Conservation (phyloP, 2,329 filamentous ascomycete species). For the Diplocarpon mali region DNA sequence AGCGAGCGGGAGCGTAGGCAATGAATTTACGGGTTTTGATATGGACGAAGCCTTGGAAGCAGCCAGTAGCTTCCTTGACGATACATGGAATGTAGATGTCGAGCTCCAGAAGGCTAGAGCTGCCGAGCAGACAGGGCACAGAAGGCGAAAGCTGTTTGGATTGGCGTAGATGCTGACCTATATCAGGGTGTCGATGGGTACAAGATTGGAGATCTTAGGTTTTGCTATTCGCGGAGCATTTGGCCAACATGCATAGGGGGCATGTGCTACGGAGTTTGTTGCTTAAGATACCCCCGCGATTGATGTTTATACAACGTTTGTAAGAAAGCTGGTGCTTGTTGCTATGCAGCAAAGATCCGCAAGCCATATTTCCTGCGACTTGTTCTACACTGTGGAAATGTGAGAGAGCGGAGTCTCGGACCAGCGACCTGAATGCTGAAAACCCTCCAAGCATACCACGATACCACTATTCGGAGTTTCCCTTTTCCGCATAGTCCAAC, state of each 20-base stretch:
- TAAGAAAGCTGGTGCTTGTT: too few relatives aligned
- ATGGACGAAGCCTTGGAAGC: slow-evolving; percentile 23
- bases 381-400: too few relatives aligned
- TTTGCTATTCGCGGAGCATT: not conserved
- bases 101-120: slow-evolving; percentile 28
- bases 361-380: too few relatives aligned
- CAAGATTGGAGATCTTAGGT: not conserved
- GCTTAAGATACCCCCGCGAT: slow-evolving; percentile 9
- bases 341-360: too few relatives aligned
- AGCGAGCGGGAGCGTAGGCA: not conserved
- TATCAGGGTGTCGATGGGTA: not conserved
- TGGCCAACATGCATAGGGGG: not conserved
- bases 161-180: slow-evolving; percentile 7
- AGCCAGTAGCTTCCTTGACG: slow-evolving; percentile 23
- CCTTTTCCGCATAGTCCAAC: not conserved
- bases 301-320: too few relatives aligned
- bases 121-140: not conserved
- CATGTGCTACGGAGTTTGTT: slow-evolving; percentile 3
- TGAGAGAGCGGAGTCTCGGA: too few relatives aligned
- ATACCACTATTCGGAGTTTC: not conserved
- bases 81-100: slow-evolving; percentile 29
- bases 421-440: too few relatives aligned
- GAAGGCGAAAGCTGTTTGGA: slow-evolving; percentile 17
- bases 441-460: too few relatives aligned
- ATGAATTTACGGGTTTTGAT: slow-evolving; percentile 9